Base-by-base conservation (phyloP, 352 stramenopile genomes). In the Phytopythium mirpurense region DNA sequence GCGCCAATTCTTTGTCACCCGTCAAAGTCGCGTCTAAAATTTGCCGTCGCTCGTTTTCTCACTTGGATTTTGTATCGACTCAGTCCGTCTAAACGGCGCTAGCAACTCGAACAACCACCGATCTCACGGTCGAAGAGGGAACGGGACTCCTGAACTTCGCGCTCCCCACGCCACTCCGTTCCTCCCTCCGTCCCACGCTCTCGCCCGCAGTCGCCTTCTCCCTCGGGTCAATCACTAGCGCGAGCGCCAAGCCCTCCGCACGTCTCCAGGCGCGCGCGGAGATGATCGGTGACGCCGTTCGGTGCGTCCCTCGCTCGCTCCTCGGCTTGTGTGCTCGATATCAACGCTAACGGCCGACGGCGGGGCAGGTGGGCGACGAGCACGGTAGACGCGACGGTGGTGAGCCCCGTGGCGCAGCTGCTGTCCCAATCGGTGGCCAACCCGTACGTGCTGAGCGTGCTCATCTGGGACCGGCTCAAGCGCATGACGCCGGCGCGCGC, bases 381-480 rank as follows among this genome's bases (percentile, higher is more conserved):
- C 34, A 77, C 80, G 29, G 66, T 88, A 54, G 78, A 88, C 52
- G 72, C 69, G 46, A 67, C 63, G 14, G 60, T 88, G 27, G 76
- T 90, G 57, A 78, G 67, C 36, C 78, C 78, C 35, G 69, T 90
- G 44, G 63, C 76, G 31, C 59, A 57, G 19, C 69, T 67, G 3
- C 65, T 90, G 45, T 76, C 72, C 7, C 67, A 57, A n/a, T 92
- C 81, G n/a, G 73, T 88, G 55, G 74, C 63, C 49, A 92, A 92
- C 38, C 81, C 81, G 23, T 75, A 83, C 40, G 78, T 92, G 43
- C 65, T 88, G 50, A 92, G 76, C 59, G 81, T 78, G 44, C 57
- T 87, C 34, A 63, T 92, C 15, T 92, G 78, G 81, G 66, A 88
- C 36, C 70, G 63, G 41, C 60, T 90, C 38, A 90, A 92, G 67